Conservation (phyloP, 768 basidiomycete species). For the Lactarius trivialis region DNA sequence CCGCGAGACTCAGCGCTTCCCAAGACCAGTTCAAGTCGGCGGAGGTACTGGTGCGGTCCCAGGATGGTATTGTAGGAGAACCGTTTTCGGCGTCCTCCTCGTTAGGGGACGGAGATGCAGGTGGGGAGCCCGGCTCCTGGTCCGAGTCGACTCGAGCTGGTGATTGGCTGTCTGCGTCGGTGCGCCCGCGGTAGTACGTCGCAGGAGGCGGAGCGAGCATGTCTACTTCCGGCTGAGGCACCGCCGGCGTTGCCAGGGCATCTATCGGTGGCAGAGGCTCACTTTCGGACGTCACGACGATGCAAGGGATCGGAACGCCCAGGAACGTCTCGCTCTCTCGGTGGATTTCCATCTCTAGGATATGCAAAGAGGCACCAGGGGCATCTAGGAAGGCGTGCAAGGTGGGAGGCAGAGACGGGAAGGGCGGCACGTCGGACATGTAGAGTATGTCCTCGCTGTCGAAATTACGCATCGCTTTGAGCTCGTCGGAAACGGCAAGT, state of each 20-base stretch:
- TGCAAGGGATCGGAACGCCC: conserved; percentile 17
- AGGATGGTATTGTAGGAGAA: background rate
- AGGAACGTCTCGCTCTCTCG: conserved; percentile 13
- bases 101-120: background rate
- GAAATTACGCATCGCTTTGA: conserved; percentile 15
- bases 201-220: conserved; percentile 11
- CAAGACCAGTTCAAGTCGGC: conserved; percentile 4
- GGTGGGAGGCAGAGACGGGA: conserved; percentile 6
- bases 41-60: background rate
- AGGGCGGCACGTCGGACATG: conserved; percentile 7
- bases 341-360: conserved; percentile 19
- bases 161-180: background rate
- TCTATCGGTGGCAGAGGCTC: background rate
- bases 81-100: background rate
- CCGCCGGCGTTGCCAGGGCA: background rate
- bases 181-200: conserved; percentile 1
- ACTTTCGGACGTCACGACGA: conserved; percentile 15
- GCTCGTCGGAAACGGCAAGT: conserved; percentile 17
- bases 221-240: background rate
- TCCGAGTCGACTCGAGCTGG: background rate
- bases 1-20: background rate
- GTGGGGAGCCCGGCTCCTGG: background rate
- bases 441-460: conserved; percentile 19
- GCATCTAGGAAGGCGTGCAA: conserved; percentile 17
- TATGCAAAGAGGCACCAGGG: background rate